Conservation (phyloP, 768 basidiomycete species). For the Leccinum arenicola region DNA sequence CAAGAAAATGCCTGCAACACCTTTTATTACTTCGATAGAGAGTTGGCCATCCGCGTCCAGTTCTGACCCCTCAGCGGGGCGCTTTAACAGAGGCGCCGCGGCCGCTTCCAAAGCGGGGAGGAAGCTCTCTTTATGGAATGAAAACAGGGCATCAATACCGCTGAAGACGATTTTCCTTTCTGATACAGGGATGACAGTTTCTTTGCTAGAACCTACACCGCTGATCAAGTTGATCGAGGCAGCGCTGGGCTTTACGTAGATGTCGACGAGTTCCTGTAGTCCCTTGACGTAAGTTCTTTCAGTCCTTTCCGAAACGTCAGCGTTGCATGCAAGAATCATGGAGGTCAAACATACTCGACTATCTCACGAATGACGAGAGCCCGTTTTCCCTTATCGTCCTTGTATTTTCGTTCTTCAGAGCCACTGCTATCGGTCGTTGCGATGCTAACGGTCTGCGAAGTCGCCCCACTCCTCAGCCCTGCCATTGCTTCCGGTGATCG, state of each 20-base stretch:
- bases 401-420: constrained; percentile 83
- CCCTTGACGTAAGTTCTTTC: constrained; percentile 94
- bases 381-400: constrained; percentile 86
- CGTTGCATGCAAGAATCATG: not conserved
- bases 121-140: constrained; percentile 92
- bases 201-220: constrained; percentile 69
- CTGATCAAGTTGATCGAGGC: constrained; percentile 68
- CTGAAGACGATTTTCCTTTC: constrained; percentile 93
- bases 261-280: constrained; percentile 90
- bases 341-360: constrained; percentile 60
- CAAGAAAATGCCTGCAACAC: constrained; percentile 85
- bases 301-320: constrained; percentile 53
- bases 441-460: constrained; percentile 68
- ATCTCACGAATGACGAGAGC: constrained; percentile 87
- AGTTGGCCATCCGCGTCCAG: constrained; percentile 70
- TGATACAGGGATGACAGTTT: constrained; percentile 77
- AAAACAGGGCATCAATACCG: constrained; percentile 84
- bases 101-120: constrained; percentile 86
- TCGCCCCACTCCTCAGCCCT: constrained; percentile 56
- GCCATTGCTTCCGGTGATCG: constrained; percentile 64
- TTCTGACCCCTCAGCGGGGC: constrained; percentile 42
- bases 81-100: constrained; percentile 61
- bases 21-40: constrained; percentile 71
- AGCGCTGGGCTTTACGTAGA: constrained; percentile 87
- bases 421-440: constrained; percentile 71